A percentile compares a stretch with the other conserved stretches of the same genome.
These are phyloP conservation scores for Leccinum pellstonianum DNA, from an alignment of 768 basidiomycete species.

Conservation along the genomic window DNA sequence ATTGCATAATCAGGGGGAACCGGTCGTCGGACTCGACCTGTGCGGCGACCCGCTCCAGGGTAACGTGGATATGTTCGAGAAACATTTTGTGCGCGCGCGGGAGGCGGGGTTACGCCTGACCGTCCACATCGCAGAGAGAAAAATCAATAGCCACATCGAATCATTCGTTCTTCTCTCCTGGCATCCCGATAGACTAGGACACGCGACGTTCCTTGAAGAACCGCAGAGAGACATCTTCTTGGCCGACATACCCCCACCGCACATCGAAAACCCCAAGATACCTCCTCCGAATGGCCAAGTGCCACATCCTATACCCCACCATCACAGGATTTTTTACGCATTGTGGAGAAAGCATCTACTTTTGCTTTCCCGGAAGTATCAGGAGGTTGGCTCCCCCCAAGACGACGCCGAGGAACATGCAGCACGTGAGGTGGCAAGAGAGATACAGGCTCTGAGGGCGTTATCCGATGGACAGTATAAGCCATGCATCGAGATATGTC, in stretches of 20 bases:
- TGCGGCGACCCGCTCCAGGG: constrained; percentile 74
- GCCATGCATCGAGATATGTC: constrained; percentile 74
- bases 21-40: constrained; percentile 76
- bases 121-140: constrained; percentile 84
- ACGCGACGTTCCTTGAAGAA: constrained; percentile 76
- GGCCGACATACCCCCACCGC: constrained; percentile 24
- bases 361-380: constrained; percentile 19
- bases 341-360: constrained; percentile 25
- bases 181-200: constrained; percentile 68
- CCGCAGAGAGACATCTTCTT: constrained; percentile 53
- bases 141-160: constrained; percentile 54
- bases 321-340: constrained; percentile 24
- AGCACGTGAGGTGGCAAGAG: constrained; percentile 22
- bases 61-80: constrained; percentile 49
- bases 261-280: constrained; percentile 17
- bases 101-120: constrained; percentile 69
- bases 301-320: constrained; percentile 23
- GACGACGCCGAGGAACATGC: constrained; percentile 18
- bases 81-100: constrained; percentile 53
- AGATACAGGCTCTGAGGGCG: constrained; percentile 19
- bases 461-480: constrained; percentile 36
- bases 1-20: constrained; percentile 54
- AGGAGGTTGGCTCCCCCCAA: constrained; percentile 13
- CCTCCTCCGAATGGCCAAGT: constrained; percentile 18
- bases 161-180: constrained; percentile 60